phyloP scores from a whole-genome alignment of 2,329 filamentous ascomycete genomes.

The Gliomastix tumulicola region DNA sequence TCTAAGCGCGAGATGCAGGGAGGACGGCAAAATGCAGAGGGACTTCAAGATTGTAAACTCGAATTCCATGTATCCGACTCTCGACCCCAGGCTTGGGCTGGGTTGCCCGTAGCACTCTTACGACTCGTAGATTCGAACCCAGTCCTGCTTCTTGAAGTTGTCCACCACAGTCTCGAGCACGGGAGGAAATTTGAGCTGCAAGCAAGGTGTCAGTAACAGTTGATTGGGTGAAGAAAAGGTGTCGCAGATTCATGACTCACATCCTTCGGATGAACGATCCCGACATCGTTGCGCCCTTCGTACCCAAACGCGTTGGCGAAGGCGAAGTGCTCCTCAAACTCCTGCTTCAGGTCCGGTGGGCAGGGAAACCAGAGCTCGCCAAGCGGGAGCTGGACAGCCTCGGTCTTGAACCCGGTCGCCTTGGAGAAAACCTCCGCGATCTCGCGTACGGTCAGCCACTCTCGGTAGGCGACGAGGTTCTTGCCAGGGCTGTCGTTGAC shows the following conservation, averaged over 20 bases:
- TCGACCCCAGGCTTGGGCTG: too few relatives aligned
- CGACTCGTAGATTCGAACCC: too few relatives aligned
- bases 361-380: background rate
- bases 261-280: slow-evolving; percentile 6
- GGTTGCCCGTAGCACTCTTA: too few relatives aligned
- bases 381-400: slow-evolving; percentile 2
- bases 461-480: slow-evolving; percentile 3
- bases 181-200: slow-evolving; percentile 2
- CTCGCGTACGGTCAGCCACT: slow-evolving; percentile 10
- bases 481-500: background rate
- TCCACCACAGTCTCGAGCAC: slow-evolving; percentile 5
- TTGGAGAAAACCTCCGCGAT: slow-evolving; percentile 8
- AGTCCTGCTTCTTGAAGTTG: slow-evolving; percentile 8
- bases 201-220: background rate
- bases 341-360: slow-evolving; percentile 3
- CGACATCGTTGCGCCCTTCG: slow-evolving; percentile 7
- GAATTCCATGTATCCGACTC: too few relatives aligned
- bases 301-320: slow-evolving; percentile 10
- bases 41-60: too few relatives aligned
- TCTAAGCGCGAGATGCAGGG: too few relatives aligned
- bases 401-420: slow-evolving; percentile 8
- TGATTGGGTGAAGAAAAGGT: background rate
- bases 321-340: slow-evolving; percentile 4
- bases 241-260: slow-evolving; percentile 3
- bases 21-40: too few relatives aligned